A percentile compares a stretch with the other conserved stretches of the same genome.
phyloP scores from a whole-genome alignment of 2,329 filamentous ascomycete species.

The Monosporascus sp. region DNA sequence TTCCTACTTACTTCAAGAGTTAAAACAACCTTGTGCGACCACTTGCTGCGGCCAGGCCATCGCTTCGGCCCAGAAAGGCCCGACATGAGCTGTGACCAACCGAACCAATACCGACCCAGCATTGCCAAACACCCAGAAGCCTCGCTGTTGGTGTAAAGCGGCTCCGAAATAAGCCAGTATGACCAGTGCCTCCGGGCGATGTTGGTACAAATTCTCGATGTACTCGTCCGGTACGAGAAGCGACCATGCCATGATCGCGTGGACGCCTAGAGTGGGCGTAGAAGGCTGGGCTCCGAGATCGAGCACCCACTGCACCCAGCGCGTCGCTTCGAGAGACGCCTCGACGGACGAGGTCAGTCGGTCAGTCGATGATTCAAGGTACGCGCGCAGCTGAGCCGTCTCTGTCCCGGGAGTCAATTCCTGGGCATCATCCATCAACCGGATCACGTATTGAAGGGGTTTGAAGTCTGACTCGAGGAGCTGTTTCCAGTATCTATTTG shows the following conservation, averaged over 20 bases:
- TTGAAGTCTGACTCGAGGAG: conserved; percentile 11
- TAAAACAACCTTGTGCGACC: too few relatives aligned
- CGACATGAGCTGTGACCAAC: too few relatives aligned
- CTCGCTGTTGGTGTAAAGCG: conserved; percentile 22
- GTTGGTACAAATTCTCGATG: conserved; percentile 22
- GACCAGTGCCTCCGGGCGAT: conserved; percentile 29
- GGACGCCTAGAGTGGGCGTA: neutral
- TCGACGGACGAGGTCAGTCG: neutral
- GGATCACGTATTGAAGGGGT: neutral
- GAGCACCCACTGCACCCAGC: neutral
- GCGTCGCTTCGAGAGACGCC: neutral
- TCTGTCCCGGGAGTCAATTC: neutral
- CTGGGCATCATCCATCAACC: neutral
- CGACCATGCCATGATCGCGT: conserved; percentile 30
- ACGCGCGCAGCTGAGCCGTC: neutral
- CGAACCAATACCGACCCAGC: too few relatives aligned
- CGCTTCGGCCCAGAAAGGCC: too few relatives aligned
- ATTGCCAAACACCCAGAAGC: conserved; percentile 16
- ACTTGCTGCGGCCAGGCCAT: too few relatives aligned
- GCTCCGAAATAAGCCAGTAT: conserved; percentile 32
- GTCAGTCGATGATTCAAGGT: neutral
- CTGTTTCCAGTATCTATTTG: conserved; percentile 10
- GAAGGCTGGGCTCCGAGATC: neutral
- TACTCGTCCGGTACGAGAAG: conserved; percentile 27
- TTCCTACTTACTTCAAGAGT: too few relatives aligned